Conservation (phyloP, 2,329 filamentous ascomycete genomes). For the Colletotrichum liriopes region DNA sequence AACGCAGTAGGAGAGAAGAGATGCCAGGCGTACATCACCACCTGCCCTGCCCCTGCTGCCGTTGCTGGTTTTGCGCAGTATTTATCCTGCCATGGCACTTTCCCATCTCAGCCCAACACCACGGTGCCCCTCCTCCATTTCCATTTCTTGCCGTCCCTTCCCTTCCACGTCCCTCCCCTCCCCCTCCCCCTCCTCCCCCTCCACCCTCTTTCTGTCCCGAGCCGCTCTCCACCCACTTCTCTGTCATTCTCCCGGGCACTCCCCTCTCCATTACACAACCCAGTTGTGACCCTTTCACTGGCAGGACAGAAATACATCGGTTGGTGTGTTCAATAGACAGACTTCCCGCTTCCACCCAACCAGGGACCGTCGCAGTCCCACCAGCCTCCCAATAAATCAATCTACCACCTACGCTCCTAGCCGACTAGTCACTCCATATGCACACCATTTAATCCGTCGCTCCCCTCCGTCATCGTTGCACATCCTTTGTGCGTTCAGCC, state of each 20-base stretch:
- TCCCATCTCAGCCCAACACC: constrained; percentile 35
- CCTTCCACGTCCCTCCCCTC: constrained; percentile 8
- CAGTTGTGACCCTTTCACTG: background rate
- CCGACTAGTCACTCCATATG: constrained; percentile 25
- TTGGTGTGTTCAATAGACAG: constrained; percentile 17
- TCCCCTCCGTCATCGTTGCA: constrained; percentile 42
- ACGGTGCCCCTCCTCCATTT: constrained; percentile 22
- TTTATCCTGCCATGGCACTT: constrained; percentile 4
- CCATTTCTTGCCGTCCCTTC: constrained; percentile 22
- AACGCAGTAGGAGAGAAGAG: background rate
- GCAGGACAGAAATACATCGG: constrained; percentile 1
- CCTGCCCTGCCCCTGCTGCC: constrained; percentile 6
- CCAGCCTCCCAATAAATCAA: constrained; percentile 35
- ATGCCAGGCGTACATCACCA: constrained; percentile 1
- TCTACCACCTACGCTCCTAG: constrained; percentile 12
- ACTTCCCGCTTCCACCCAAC: constrained; percentile 14
- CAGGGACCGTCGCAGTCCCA: constrained; percentile 19
- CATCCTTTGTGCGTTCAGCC: constrained; percentile 37
- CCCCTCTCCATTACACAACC: constrained; percentile 20
- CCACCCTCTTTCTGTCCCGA: constrained; percentile 12
- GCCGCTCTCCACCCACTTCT: constrained; percentile 29
- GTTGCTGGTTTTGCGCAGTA: background rate
- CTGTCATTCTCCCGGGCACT: constrained; percentile 31
- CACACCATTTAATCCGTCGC: constrained; percentile 28
- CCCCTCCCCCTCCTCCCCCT: constrained; percentile 3